These are phyloP conservation scores for Collybia mongolica DNA, from an alignment of 768 basidiomycete species.

Conservation along the genomic window DNA sequence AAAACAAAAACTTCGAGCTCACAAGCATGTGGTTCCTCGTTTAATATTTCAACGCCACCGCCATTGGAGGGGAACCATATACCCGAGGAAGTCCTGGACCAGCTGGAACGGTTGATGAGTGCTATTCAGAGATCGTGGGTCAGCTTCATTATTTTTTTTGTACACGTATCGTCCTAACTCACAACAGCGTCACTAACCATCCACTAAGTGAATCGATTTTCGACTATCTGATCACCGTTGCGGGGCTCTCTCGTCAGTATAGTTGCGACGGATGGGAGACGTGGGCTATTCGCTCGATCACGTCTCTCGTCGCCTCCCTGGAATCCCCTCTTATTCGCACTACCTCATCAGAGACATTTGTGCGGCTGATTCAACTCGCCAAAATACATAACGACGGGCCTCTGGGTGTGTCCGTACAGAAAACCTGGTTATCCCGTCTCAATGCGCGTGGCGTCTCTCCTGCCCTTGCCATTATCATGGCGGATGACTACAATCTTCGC, in stretches of 20 bases:
- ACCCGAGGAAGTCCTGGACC: too few relatives aligned
- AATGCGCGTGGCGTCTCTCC: not conserved
- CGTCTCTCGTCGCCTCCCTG: not conserved
- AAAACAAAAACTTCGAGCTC: too few relatives aligned
- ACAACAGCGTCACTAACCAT: not conserved
- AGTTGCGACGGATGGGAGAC: not conserved
- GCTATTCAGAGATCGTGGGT: not conserved
- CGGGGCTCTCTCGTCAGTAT: not conserved
- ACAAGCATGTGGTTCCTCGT: too few relatives aligned
- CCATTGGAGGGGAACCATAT: too few relatives aligned
- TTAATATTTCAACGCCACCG: too few relatives aligned
- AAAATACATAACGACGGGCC: not conserved
- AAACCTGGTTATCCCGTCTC: not conserved
- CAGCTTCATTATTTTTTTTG: not conserved
- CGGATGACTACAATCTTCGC: not conserved
- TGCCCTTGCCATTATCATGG: not conserved
- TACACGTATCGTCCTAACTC: not conserved
- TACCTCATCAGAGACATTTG: constrained; percentile 1
- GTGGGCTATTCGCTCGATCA: not conserved
- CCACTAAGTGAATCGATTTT: not conserved
- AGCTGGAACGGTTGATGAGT: not conserved
- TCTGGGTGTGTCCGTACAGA: not conserved
- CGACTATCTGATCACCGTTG: not conserved
- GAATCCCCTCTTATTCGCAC: not conserved
- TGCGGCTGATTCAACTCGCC: constrained; percentile 2